Percentiles rank a stretch among this genome's conserved stretches.
phyloP scores from a whole-genome alignment of 2,329 filamentous ascomycete genomes.

The Podosphaera leucotricha region DNA sequence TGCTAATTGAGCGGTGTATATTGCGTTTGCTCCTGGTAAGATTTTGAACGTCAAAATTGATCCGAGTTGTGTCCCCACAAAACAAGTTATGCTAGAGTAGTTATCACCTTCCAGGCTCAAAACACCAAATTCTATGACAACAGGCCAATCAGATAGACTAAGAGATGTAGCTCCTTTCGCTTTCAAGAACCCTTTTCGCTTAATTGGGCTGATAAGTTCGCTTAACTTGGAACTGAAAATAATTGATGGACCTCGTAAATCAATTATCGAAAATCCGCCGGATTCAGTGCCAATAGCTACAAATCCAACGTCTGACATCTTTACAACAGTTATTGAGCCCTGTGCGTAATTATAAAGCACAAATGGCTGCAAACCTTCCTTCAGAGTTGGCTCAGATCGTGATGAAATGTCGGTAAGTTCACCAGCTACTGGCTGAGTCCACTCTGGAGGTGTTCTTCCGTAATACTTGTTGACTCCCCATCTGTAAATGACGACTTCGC shows the following conservation, averaged over 20 bases:
- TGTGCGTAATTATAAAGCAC: slow-evolving; percentile 65
- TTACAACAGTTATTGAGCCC: slow-evolving; percentile 55
- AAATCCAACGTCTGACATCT: slow-evolving; percentile 83
- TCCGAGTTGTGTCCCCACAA: slow-evolving; percentile 70
- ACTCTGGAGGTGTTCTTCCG: slow-evolving; percentile 34
- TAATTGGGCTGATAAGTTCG: slow-evolving; percentile 56
- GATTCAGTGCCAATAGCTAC: slow-evolving; percentile 67
- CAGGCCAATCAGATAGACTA: slow-evolving; percentile 45
- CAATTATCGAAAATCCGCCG: slow-evolving; percentile 59
- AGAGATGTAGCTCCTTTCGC: slow-evolving; percentile 25
- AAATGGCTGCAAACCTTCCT: slow-evolving; percentile 59
- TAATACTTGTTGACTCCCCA: slow-evolving; percentile 64
- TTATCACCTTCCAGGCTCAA: slow-evolving; percentile 85
- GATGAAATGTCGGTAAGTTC: slow-evolving; percentile 50
- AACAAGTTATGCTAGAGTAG: slow-evolving; percentile 83
- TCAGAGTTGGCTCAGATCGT: slow-evolving; percentile 47
- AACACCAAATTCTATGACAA: slow-evolving; percentile 70
- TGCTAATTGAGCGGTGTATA: slow-evolving; percentile 49
- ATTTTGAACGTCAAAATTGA: slow-evolving; percentile 80
- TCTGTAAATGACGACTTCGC: slow-evolving; percentile 70
- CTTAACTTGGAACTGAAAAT: slow-evolving; percentile 52
- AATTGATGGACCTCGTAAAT: slow-evolving; percentile 65
- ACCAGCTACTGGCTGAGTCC: slow-evolving; percentile 35
- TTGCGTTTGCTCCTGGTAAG: slow-evolving; percentile 42
- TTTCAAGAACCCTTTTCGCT: slow-evolving; percentile 47